Conservation (phyloP, 805 yeast species). For the Trichomonascus vanleenenianus region DNA sequence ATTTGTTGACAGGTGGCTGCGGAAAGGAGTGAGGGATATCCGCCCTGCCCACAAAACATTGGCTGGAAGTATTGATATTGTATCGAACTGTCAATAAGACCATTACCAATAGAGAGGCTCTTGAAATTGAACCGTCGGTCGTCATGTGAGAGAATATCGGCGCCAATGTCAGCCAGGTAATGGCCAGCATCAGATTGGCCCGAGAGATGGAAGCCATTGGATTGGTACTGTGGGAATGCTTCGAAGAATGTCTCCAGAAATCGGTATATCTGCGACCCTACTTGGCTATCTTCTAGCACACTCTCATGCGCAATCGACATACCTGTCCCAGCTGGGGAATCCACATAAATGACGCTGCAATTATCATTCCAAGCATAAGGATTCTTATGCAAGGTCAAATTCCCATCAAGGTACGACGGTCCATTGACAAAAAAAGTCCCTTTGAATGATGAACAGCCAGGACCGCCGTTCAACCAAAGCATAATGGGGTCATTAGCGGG, state of each 20-base stretch:
- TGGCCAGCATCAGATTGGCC: slow-evolving; percentile 96
- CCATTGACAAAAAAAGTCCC: slow-evolving; percentile 91
- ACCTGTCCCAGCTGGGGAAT: slow-evolving; percentile 92
- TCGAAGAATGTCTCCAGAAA: slow-evolving; percentile 78
- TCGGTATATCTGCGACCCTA: slow-evolving; percentile 80
- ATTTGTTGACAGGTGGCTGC: slow-evolving; percentile 61
- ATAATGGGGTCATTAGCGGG: slow-evolving; percentile 81
- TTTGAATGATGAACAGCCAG: slow-evolving; percentile 89
- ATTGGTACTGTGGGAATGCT: slow-evolving; percentile 65
- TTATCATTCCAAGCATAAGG: slow-evolving; percentile 87
- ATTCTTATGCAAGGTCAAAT: slow-evolving; percentile 63
- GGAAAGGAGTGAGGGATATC: slow-evolving; percentile 56
- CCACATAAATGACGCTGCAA: slow-evolving; percentile 84
- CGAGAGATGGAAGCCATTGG: slow-evolving; percentile 66
- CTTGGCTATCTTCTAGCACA: slow-evolving; percentile 66
- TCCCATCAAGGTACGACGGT: slow-evolving; percentile 62
- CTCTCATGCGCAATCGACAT: slow-evolving; percentile 67
- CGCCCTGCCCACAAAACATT: slow-evolving; percentile 91
- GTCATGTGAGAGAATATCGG: slow-evolving; percentile 40
- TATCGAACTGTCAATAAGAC: slow-evolving; percentile 75
- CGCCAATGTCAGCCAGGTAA: slow-evolving; percentile 77
- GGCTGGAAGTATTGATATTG: slow-evolving; percentile 79
- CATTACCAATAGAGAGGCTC: slow-evolving; percentile 86
- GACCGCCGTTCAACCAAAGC: slow-evolving; percentile 94
- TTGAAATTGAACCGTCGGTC: slow-evolving; percentile 55